Evolutionary conservation across 129 eudicot genomes (phyloP).

Genomic region (Helichrysum umbraculigerum): DNA sequence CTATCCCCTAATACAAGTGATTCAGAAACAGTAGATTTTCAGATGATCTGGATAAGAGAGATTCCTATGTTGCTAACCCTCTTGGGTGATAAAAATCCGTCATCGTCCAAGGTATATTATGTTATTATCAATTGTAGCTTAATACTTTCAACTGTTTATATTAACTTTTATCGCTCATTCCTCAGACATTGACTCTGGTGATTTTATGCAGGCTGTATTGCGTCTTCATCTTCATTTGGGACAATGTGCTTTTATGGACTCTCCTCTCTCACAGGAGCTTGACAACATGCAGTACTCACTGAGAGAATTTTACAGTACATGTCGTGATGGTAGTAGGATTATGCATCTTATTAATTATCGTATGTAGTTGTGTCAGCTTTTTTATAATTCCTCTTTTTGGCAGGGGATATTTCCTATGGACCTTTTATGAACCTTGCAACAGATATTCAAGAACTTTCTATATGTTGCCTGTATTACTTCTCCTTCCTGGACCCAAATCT

Average conservation of each 20-base stretch:
- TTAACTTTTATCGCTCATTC: neutral
- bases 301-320: constrained; percentile 49
- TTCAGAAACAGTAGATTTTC: constrained; percentile 49
- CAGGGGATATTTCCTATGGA: constrained; percentile 55
- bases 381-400: constrained; percentile 30
- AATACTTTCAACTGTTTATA: neutral
- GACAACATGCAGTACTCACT: constrained; percentile 56
- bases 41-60: constrained; percentile 62
- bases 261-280: constrained; percentile 51
- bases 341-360: neutral
- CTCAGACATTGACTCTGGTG: constrained; percentile 7
- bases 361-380: neutral
- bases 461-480: constrained; percentile 82
- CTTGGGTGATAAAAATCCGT: constrained; percentile 58
- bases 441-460: constrained; percentile 77
- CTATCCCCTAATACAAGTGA: constrained; percentile 40
- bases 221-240: constrained; percentile 66
- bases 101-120: constrained; percentile 50
- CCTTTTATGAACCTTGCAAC: constrained; percentile 66
- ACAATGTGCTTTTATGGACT: constrained; percentile 46
- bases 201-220: constrained; percentile 64
- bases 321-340: constrained; percentile 32
- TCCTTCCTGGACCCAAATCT: constrained; percentile 52
- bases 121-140: neutral
- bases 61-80: constrained; percentile 60